These are phyloP conservation scores for Cornus kousa DNA, from an alignment of 148 eudicot species.

Conservation along the genomic window DNA sequence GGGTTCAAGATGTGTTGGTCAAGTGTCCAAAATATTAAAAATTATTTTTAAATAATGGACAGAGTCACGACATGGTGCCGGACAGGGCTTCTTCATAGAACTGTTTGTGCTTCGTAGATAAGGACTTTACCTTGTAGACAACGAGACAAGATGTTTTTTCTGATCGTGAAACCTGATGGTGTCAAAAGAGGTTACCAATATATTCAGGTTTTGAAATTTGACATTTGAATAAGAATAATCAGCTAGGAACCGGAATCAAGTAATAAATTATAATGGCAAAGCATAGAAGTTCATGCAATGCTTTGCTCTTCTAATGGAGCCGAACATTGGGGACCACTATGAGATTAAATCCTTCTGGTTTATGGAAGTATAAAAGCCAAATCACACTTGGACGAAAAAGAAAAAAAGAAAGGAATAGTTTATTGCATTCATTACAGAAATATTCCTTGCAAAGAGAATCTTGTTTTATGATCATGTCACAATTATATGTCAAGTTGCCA, in stretches of 20 bases:
- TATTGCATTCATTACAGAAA: background rate
- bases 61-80: too few relatives aligned
- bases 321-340: background rate
- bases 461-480: background rate
- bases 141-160: constrained; percentile 1
- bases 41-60: too few relatives aligned
- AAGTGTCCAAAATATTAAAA: too few relatives aligned
- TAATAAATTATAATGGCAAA: background rate
- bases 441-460: background rate
- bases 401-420: background rate
- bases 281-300: background rate
- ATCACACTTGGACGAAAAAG: background rate
- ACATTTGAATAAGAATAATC: background rate
- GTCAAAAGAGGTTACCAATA: background rate
- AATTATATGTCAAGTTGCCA: background rate
- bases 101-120: too few relatives aligned
- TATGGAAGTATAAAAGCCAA: background rate
- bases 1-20: too few relatives aligned
- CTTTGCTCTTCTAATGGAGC: background rate
- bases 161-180: background rate
- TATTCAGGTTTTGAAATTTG: background rate
- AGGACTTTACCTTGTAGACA: background rate
- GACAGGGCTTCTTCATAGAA: too few relatives aligned
- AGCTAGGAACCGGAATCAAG: background rate
- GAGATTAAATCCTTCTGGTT: background rate